Conservation (phyloP, 2,329 filamentous ascomycete species). For the Capronia coronata region DNA sequence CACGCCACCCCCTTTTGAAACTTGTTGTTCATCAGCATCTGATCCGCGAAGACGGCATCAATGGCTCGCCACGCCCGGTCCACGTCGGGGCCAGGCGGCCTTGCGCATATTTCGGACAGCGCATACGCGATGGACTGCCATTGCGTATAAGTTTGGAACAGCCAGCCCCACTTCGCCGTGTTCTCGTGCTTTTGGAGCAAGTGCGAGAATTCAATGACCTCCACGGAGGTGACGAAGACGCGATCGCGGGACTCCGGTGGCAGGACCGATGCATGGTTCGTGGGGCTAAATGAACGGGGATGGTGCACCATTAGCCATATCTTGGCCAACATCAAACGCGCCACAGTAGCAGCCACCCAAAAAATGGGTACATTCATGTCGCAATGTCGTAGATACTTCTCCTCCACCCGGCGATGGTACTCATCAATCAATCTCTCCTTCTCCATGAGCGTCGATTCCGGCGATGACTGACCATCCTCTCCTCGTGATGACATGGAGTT, state of each 20-base stretch:
- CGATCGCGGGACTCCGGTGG: constrained; percentile 60
- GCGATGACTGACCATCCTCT: constrained; percentile 26
- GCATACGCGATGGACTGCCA: constrained; percentile 60
- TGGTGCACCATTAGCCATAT: constrained; percentile 73
- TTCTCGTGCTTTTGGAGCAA: constrained; percentile 58
- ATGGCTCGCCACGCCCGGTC: constrained; percentile 57
- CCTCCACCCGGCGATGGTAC: constrained; percentile 50
- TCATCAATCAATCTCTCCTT: constrained; percentile 46
- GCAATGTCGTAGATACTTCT: constrained; percentile 50
- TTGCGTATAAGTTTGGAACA: constrained; percentile 58
- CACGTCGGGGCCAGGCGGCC: constrained; percentile 51
- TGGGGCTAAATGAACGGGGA: constrained; percentile 51
- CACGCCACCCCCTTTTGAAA: constrained; percentile 54
- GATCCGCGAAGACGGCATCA: constrained; percentile 40
- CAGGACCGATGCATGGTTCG: constrained; percentile 48
- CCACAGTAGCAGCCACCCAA: constrained; percentile 63
- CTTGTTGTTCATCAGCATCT: constrained; percentile 32
- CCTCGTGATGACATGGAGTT: constrained; percentile 32
- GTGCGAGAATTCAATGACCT: constrained; percentile 65
- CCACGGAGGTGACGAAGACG: constrained; percentile 64
- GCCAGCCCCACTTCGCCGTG: constrained; percentile 59
- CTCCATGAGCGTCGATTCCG: constrained; percentile 28
- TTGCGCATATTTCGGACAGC: constrained; percentile 53
- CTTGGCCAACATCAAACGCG: constrained; percentile 67
- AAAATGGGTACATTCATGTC: constrained; percentile 51